Evolutionary conservation across 169 alveolate species (phyloP).

Genomic region (Ichthyophthirius multifiliis): DNA sequence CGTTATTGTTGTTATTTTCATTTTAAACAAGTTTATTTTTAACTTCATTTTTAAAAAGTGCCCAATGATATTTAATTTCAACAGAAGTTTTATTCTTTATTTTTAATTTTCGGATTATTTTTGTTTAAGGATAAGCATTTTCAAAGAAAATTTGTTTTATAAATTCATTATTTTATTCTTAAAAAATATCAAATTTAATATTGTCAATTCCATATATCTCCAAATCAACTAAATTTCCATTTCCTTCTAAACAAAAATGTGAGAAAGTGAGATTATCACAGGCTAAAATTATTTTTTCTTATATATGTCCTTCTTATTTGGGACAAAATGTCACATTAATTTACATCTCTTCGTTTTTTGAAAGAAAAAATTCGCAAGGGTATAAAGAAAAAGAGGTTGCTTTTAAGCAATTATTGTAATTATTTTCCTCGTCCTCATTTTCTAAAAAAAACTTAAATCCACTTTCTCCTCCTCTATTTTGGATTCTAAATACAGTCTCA

Average conservation of each 20-base stretch:
- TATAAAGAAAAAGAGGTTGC: conserved; percentile 76
- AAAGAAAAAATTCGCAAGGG: conserved; percentile 84
- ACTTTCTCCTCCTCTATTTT: conserved; percentile 87
- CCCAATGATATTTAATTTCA: conserved; percentile 83
- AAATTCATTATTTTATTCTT: conserved; percentile 38
- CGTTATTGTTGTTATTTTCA: conserved; percentile 60
- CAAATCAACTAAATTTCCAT: conserved; percentile 77
- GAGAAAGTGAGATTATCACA: conserved; percentile 83
- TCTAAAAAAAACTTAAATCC: conserved; percentile 84
- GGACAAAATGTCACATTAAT: conserved; percentile 80
- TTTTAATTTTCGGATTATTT: conserved; percentile 52
- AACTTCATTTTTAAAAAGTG: conserved; percentile 54
- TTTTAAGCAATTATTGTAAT: conserved; percentile 56
- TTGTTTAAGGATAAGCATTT: conserved; percentile 73
- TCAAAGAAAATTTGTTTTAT: conserved; percentile 71
- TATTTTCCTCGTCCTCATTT: conserved; percentile 56
- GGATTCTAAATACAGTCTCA: conserved; percentile 79
- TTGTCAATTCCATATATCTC: conserved; percentile 78
- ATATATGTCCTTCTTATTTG: conserved; percentile 66
- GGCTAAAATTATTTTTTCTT: conserved; percentile 74
- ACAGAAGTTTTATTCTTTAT: conserved; percentile 70
- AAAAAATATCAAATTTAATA: conserved; percentile 47
- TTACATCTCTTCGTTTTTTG: conserved; percentile 76
- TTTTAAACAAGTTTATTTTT: conserved; percentile 55
- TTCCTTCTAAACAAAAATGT: conserved; percentile 65